A percentile compares a stretch with the other conserved stretches of the same genome.
Evolutionary conservation across 805 yeast genomes (phyloP).

Genomic region (Kazachstania psychrophila): DNA sequence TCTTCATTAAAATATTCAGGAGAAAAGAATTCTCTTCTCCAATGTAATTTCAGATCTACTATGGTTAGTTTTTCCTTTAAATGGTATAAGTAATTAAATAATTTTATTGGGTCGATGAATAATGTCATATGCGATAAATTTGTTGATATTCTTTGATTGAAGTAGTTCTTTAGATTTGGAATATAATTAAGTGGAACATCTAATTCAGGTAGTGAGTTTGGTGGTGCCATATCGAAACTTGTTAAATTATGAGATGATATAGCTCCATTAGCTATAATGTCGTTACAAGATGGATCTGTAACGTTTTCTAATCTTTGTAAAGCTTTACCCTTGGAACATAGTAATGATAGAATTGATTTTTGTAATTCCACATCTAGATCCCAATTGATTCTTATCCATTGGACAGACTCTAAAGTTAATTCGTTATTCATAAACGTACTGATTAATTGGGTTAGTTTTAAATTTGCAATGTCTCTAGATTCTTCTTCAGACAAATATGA

Average conservation of each 20-base stretch:
- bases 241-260: constrained; percentile 20
- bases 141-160: constrained; percentile 25
- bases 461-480: constrained; percentile 27
- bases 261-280: constrained; percentile 26
- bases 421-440: constrained; percentile 20
- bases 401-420: constrained; percentile 22
- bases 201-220: constrained; percentile 29
- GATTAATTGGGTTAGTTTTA: constrained; percentile 22
- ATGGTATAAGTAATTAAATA: constrained; percentile 32
- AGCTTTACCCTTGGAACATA: constrained; percentile 26
- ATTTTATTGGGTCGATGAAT: constrained; percentile 33
- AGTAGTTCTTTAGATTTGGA: constrained; percentile 23
- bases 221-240: constrained; percentile 33
- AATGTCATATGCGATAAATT: constrained; percentile 28
- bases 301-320: constrained; percentile 33
- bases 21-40: constrained; percentile 34
- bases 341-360: constrained; percentile 20
- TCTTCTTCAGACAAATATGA: constrained; percentile 19
- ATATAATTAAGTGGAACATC: constrained; percentile 25
- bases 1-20: constrained; percentile 19
- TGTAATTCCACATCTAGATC: constrained; percentile 31
- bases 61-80: constrained; percentile 27
- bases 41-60: constrained; percentile 33
- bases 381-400: constrained; percentile 37
- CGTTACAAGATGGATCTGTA: constrained; percentile 33